Evolutionary conservation across 2,329 filamentous ascomycete genomes (phyloP).

Genomic region (Didymella sp.): DNA sequence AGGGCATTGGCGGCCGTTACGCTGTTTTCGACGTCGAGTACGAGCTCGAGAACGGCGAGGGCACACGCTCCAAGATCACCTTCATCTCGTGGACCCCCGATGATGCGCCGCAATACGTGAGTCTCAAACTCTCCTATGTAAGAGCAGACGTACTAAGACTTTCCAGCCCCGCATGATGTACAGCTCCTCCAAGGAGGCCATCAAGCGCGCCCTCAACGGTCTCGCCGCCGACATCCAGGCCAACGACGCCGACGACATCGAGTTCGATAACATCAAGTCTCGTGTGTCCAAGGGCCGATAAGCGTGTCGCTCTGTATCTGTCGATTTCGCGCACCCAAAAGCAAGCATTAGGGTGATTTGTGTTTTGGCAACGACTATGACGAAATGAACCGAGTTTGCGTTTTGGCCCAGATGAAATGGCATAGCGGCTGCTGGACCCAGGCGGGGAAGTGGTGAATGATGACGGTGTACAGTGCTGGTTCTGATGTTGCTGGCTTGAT

Average conservation of each 20-base stretch:
- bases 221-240: slow-evolving; percentile 80
- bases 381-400: slow-evolving; percentile 28
- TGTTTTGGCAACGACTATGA: slow-evolving; percentile 27
- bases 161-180: slow-evolving; percentile 85
- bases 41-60: slow-evolving; percentile 73
- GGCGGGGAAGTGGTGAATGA: slow-evolving; percentile 1
- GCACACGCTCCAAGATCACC: slow-evolving; percentile 66
- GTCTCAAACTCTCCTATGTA: slow-evolving; percentile 29
- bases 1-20: slow-evolving; percentile 73
- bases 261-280: slow-evolving; percentile 72
- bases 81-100: slow-evolving; percentile 53
- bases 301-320: slow-evolving; percentile 25
- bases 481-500: slow-evolving; percentile 24
- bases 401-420: slow-evolving; percentile 25
- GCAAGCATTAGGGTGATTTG: slow-evolving; percentile 25
- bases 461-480: slow-evolving; percentile 18
- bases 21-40: slow-evolving; percentile 88
- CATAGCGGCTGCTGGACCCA: slow-evolving; percentile 10
- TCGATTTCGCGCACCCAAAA: slow-evolving; percentile 31
- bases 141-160: slow-evolving; percentile 19
- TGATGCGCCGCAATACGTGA: slow-evolving; percentile 78
- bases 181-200: slow-evolving; percentile 84
- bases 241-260: slow-evolving; percentile 83
- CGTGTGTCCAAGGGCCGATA: slow-evolving; percentile 60
- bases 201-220: slow-evolving; percentile 80